Evolutionary conservation across 2,329 filamentous ascomycete species (phyloP).

Genomic region (Hypocrella siamensis): DNA sequence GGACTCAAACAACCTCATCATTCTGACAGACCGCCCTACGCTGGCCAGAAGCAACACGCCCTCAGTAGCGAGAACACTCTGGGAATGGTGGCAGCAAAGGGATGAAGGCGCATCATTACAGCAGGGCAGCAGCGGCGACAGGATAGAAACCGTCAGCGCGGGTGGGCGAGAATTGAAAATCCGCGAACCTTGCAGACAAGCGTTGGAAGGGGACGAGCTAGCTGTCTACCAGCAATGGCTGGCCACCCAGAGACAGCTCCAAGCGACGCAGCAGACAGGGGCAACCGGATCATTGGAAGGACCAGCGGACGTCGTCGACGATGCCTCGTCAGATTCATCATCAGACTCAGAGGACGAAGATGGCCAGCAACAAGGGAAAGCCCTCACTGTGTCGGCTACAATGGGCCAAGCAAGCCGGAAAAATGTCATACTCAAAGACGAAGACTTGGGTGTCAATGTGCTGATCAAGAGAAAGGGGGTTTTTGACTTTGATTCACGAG

Average conservation of each 20-base stretch:
- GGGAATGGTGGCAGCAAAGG: constrained; percentile 62
- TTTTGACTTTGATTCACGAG: constrained; percentile 85
- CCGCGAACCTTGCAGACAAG: constrained; percentile 42
- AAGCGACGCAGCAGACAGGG: constrained; percentile 61
- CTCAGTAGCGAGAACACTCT: constrained; percentile 59
- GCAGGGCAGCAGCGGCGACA: constrained; percentile 35
- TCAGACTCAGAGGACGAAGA: constrained; percentile 82
- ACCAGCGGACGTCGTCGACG: constrained; percentile 60
- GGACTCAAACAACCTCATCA: constrained; percentile 67
- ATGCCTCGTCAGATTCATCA: constrained; percentile 73
- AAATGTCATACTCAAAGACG: constrained; percentile 74
- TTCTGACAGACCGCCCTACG: constrained; percentile 65
- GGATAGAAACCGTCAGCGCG: constrained; percentile 50
- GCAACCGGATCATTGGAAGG: constrained; percentile 53
- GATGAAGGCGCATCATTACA: constrained; percentile 47
- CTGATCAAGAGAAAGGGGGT: constrained; percentile 76
- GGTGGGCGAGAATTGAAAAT: constrained; percentile 47
- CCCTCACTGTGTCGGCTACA: constrained; percentile 74
- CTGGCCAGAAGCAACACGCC: constrained; percentile 22
- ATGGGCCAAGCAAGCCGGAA: constrained; percentile 72
- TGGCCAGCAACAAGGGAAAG: constrained; percentile 78
- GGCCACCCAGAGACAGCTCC: constrained; percentile 72
- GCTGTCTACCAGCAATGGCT: constrained; percentile 82
- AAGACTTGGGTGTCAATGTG: constrained; percentile 83
- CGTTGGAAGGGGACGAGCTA: constrained; percentile 62